phyloP scores from a whole-genome alignment of 495 filamentous ascomycete genomes.

The Tuber microsphaerosporum region DNA sequence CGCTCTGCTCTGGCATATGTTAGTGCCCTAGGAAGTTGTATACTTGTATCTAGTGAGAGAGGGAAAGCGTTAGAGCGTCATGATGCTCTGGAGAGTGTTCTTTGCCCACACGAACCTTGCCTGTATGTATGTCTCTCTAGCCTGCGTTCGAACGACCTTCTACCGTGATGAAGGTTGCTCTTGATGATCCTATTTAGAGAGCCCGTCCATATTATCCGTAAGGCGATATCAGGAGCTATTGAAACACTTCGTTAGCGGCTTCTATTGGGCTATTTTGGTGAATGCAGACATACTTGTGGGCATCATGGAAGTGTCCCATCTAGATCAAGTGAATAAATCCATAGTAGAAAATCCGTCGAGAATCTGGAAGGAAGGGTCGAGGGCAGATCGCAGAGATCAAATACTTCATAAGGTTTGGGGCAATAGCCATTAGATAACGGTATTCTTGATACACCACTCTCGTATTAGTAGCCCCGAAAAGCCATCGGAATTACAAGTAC shows the following conservation, averaged over 20 bases:
- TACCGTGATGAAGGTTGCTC: neutral
- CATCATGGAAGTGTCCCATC: neutral
- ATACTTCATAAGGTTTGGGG: neutral
- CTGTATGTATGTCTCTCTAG: neutral
- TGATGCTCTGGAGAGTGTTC: neutral
- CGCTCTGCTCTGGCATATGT: neutral
- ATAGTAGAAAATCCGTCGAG: neutral
- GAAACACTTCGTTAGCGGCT: neutral
- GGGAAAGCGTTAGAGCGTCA: neutral
- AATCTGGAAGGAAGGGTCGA: neutral
- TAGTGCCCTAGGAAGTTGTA: neutral
- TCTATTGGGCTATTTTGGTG: neutral
- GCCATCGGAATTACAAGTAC: neutral
- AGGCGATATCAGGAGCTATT: neutral
- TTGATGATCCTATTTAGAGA: neutral
- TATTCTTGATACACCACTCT: neutral
- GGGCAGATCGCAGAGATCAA: constrained; percentile 1
- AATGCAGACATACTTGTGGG: neutral
- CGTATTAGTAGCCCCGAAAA: neutral
- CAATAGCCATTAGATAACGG: neutral
- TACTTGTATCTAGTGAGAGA: neutral
- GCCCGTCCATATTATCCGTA: neutral
- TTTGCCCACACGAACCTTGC: neutral
- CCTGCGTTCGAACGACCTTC: neutral
- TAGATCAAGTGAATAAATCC: neutral